phyloP scores from a whole-genome alignment of 1,139 yeast species.

The Suhomyces panamericanus region DNA sequence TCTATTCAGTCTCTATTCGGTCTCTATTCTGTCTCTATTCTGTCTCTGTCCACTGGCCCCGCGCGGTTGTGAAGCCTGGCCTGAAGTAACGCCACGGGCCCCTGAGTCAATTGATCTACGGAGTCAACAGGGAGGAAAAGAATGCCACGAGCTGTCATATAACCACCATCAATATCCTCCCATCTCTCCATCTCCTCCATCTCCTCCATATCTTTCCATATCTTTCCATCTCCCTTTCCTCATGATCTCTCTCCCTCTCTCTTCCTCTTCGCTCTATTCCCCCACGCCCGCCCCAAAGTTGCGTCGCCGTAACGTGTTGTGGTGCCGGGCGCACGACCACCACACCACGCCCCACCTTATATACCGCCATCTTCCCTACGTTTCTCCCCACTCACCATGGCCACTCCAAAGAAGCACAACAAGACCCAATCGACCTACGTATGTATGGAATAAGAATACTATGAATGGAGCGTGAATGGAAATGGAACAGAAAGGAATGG shows the following conservation, averaged over 20 bases:
- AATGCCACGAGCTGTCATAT: no score
- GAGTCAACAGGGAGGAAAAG: no score
- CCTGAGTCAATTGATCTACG: no score
- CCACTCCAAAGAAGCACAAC: conserved; percentile 56
- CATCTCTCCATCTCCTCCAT: background rate
- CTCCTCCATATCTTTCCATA: background rate
- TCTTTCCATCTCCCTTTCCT: background rate
- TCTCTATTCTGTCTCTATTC: no score
- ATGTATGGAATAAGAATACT: no score
- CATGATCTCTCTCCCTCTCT: background rate
- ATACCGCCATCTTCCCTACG: conserved; percentile 5
- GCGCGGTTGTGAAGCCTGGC: no score
- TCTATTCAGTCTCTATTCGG: no score
- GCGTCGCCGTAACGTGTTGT: conserved; percentile 1
- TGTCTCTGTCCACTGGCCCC: no score
- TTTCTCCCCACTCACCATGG: conserved; percentile 6
- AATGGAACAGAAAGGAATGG: no score
- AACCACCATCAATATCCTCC: no score
- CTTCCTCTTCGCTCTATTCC: background rate
- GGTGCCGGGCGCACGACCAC: conserved; percentile 9
- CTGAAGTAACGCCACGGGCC: no score
- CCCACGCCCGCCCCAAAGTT: background rate
- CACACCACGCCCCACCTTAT: conserved; percentile 13
- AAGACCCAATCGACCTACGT: conserved; percentile 73
- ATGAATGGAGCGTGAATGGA: no score